phyloP scores from a whole-genome alignment of 495 filamentous ascomycete species.

The Trypethelium eluteriae region DNA sequence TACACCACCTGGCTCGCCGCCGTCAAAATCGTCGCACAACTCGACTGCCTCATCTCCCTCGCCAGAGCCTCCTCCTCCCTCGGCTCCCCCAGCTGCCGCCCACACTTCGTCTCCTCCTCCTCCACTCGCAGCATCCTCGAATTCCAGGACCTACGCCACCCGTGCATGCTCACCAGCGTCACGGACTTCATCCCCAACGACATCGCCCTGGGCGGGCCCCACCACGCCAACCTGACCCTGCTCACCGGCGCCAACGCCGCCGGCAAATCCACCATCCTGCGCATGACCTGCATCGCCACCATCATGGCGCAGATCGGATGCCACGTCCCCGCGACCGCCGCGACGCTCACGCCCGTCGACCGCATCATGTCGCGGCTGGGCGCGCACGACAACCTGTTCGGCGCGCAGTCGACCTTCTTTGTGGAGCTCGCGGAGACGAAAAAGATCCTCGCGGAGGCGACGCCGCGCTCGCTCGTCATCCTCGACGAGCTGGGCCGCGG shows the following conservation, averaged over 20 bases:
- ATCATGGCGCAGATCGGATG: constrained; percentile 99
- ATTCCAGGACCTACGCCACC: constrained; percentile 87
- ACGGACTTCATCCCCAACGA: constrained; percentile 97
- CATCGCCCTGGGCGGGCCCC: constrained; percentile 69
- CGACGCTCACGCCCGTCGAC: constrained; percentile 83
- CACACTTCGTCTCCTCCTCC: constrained; percentile 66
- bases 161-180: constrained; percentile 81
- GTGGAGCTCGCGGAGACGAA: constrained; percentile 96
- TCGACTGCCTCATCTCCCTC: constrained; percentile 91
- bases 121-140: constrained; percentile 65
- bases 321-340: constrained; percentile 76
- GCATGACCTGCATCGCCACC: constrained; percentile 94
- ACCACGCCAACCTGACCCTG: constrained; percentile 71
- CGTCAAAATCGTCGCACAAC: constrained; percentile 77
- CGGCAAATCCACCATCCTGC: constrained; percentile 94
- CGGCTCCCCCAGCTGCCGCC: constrained; percentile 82
- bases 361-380: constrained; percentile 98
- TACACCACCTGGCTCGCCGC: constrained; percentile 83
- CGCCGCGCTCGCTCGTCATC: constrained; percentile 89
- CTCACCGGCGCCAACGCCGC: constrained; percentile 96
- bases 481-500: constrained; percentile 95
- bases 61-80: constrained; percentile 78
- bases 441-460: constrained; percentile 95
- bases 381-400: constrained; percentile 98
- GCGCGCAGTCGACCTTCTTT: constrained; percentile 96